Evolutionary conservation across 23 red algal species (phyloP).

Genomic region (Chondrus crispus): DNA sequence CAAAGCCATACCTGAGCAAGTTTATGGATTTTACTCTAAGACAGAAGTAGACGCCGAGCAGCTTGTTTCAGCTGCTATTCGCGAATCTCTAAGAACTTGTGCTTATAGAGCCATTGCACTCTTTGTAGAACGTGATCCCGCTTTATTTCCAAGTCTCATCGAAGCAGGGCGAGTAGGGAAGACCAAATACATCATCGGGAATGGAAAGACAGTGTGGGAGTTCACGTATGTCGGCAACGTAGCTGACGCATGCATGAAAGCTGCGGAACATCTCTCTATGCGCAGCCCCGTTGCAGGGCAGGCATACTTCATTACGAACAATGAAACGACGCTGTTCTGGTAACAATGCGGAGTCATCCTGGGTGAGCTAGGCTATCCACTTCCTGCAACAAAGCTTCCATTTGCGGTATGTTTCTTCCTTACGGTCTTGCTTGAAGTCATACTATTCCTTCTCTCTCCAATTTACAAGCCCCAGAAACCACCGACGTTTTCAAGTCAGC

Average conservation of each 20-base stretch:
- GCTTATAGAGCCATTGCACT: conserved; percentile 54
- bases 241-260: conserved; percentile 56
- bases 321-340: conserved; percentile 87
- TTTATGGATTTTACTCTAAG: conserved; percentile 80
- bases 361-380: conserved; percentile 65
- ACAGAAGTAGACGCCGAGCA: conserved; percentile 76
- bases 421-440: conserved; percentile 47
- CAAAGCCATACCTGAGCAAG: conserved; percentile 22
- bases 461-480: conserved; percentile 41
- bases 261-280: conserved; percentile 45
- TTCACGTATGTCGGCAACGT: conserved; percentile 93
- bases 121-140: conserved; percentile 84
- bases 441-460: conserved; percentile 41
- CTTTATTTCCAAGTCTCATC: conserved; percentile 74
- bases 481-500: conserved; percentile 72
- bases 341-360: conserved; percentile 65
- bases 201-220: conserved; percentile 81
- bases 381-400: conserved; percentile 54
- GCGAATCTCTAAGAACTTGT: conserved; percentile 27
- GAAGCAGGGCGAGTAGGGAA: conserved; percentile 58
- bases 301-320: conserved; percentile 96
- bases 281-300: conserved; percentile 44
- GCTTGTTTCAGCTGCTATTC: conserved; percentile 47
- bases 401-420: conserved; percentile 63
- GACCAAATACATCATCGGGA: conserved; percentile 83